Conservation (phyloP, 495 filamentous ascomycete species). For the Penicillium coprophilum region DNA sequence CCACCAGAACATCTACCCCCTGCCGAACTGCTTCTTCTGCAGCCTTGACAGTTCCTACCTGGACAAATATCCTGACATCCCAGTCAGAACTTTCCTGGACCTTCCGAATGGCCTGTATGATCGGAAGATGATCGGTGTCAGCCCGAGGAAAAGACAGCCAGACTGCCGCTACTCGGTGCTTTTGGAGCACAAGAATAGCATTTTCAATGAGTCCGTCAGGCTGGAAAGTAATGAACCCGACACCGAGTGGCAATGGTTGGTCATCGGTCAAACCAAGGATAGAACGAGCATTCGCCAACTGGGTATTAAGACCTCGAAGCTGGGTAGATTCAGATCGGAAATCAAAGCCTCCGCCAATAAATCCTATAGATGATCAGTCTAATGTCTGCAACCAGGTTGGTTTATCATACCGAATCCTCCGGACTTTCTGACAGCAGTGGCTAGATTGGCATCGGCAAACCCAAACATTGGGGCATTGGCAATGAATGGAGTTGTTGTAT, state of each 20-base stretch:
- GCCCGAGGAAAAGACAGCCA: constrained; percentile 65
- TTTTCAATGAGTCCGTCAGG: constrained; percentile 23
- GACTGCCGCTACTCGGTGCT: constrained; percentile 55
- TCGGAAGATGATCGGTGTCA: constrained; percentile 40
- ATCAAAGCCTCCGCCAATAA: constrained; percentile 69
- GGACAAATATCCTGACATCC: constrained; percentile 61
- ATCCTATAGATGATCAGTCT: constrained; percentile 14
- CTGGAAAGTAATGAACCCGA: constrained; percentile 59
- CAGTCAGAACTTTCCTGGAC: constrained; percentile 47
- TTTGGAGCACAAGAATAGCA: constrained; percentile 43
- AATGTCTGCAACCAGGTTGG: neutral
- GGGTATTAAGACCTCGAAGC: constrained; percentile 67
- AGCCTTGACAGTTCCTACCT: constrained; percentile 66
- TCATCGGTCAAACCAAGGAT: constrained; percentile 55
- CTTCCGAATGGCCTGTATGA: constrained; percentile 37
- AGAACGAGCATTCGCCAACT: constrained; percentile 63
- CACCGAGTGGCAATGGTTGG: constrained; percentile 55
- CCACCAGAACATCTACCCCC: constrained; percentile 70
- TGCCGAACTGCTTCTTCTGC: constrained; percentile 66
- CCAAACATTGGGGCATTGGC: constrained; percentile 70
- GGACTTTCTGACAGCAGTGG: constrained; percentile 72
- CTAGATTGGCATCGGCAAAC: constrained; percentile 62
- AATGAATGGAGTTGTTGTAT: constrained; percentile 50
- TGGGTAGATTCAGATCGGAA: constrained; percentile 66
- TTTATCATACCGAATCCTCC: constrained; percentile 62